Evolutionary conservation across 768 basidiomycete genomes (phyloP), one percentile per base, ranked within the genome.

Genomic region (Suillus spraguei): DNA sequence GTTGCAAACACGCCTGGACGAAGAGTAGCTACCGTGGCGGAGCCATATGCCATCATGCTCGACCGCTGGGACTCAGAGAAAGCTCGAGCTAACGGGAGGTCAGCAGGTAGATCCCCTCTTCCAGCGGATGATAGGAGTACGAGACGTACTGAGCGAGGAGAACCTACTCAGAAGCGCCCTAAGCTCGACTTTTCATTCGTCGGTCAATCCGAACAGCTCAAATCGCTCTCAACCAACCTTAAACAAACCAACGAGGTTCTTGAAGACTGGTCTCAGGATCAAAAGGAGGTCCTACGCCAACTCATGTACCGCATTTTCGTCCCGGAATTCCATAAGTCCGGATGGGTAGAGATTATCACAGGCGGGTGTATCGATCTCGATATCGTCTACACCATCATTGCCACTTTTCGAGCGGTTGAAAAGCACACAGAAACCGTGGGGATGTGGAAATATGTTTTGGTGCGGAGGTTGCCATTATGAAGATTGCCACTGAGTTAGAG

Each of bases 301-400:
- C 11, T 24, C 20, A 44, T 24, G 24, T 41, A 59, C 14, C n/a
- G 16, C 16, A 24, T 16, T 8, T 22, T 28, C 11, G 20, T 8
- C 16, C 70, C 74, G 13, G 41, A 71, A 47, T 74, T 75, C 64
- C 75, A 73, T 0, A 60, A 68, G 28, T 33, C 61, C 0, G 71
- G 73, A n/a, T 77, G 76, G 75, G 64, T 65, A 0, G 64, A 69
- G 58, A 69, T 77, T 54, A 24, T 60, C 42, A 14, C 59, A 8
- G 74, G 73, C 2, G 38, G 63, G 13, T 28, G 66, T 7, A 65
- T 78, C 65, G 66, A 77, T 61, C 70, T 79, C 63, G 69, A 78
- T 62, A 39, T 32, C 13, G 65, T 79, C 58, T 53, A 74, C 63
- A 56, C 68, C 5, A 46, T 61, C 10, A 42, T 66, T 47, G 63